Base-by-base conservation (phyloP, 495 filamentous ascomycete genomes). In the Penicillium coffeae region DNA sequence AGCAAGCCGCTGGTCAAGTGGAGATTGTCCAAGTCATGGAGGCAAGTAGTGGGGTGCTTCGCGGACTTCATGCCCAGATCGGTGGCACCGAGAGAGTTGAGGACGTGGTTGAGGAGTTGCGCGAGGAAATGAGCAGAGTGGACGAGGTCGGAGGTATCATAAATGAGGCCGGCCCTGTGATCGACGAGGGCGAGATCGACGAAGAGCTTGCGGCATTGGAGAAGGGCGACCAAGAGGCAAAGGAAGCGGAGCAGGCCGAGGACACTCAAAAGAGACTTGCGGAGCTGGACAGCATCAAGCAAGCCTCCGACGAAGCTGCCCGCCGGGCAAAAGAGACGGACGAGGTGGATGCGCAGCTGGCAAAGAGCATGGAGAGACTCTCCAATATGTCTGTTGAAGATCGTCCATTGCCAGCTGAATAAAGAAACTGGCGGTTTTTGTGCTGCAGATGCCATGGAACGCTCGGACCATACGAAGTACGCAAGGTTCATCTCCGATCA, bases 121-220 rank as follows among this genome's bases (percentile, higher is more conserved):
- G 83, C 15, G 85, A 93, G 50, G 83, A 95, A 72, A 94, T 91
- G 81, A 75, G 68, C 34, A 83, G 80, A 58, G 86, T 86, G 27
- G 89, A 95, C 56, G 94, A 95, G 68, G 78, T 97, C 19, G 82
- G 84, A 41, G 78, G 72, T 51, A 82, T 89, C 37, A 81, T 95
- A 49, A 81, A 81, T 19, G 87, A 90, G 56, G 69, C 63, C 12
- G 70, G 57, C 19, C 75, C 68, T 9, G 74, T 74, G 13, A 75
- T 90, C 43, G 90, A 95, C 60, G 93, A 96, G 62, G 71, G 58
- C 14, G 91, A 93, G 64, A 82, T 96, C 43, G 91, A 96, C 47
- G 89, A 90, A 35, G 93, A 96, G 73, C 75, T 96, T 21, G 84
- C 87, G 55, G 83, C 76, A 8, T 59, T 98, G 70, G 81, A 94